phyloP scores from a whole-genome alignment of 2,329 filamentous ascomycete species.

The Xylogone sp. region DNA sequence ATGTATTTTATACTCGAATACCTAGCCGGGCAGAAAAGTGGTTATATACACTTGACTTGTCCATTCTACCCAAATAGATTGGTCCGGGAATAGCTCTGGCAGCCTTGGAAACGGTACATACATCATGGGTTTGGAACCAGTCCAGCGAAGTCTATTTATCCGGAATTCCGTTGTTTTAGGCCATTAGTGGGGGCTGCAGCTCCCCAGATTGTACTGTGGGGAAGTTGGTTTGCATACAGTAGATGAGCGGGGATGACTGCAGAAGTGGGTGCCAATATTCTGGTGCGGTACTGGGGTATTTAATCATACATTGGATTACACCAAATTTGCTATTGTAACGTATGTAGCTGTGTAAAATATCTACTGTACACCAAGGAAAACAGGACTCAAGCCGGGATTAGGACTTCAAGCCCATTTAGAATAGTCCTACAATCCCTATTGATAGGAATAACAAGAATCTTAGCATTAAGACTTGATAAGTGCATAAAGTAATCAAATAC shows the following conservation, averaged over 20 bases:
- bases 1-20: not conserved
- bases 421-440: no score
- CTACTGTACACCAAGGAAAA: not conserved
- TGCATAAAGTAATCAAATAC: not conserved
- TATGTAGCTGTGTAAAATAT: not conserved
- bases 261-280: not conserved
- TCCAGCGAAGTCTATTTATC: not conserved
- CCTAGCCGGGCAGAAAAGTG: not conserved
- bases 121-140: not conserved
- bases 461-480: no score
- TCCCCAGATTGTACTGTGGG: not conserved
- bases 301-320: not conserved
- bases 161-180: not conserved
- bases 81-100: not conserved
- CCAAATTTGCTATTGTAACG: not conserved
- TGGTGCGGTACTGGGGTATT: not conserved
- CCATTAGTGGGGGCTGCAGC: not conserved
- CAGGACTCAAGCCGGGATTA: not conserved
- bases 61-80: not conserved
- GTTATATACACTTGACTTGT: not conserved
- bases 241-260: no score
- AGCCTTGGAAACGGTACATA: not conserved
- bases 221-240: not conserved
- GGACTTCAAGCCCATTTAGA: no score
- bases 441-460: no score